These are phyloP conservation scores for Selaginella tamariscina DNA, from an alignment of 75 land plant genomes.

Conservation along the genomic window DNA sequence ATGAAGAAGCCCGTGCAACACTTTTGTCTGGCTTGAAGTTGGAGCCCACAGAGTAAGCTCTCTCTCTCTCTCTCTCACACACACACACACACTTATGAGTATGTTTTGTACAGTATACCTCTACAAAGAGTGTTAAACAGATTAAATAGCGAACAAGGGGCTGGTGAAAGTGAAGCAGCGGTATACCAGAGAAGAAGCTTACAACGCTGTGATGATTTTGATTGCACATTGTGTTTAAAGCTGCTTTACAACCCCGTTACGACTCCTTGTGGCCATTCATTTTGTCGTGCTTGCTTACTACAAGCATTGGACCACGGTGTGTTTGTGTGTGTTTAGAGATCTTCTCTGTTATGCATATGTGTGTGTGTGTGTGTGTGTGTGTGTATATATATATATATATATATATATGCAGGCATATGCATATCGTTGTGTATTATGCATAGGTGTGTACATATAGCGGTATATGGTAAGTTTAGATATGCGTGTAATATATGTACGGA, in stretches of 20 bases:
- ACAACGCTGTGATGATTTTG: constrained; percentile 79
- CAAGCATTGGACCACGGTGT: constrained; percentile 90
- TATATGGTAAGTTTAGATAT: background rate
- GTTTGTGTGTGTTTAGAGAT: background rate
- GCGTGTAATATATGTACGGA: too few species aligned
- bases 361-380: constrained; percentile 4
- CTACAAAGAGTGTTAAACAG: constrained; percentile 31
- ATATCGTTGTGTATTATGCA: background rate
- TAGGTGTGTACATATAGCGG: background rate
- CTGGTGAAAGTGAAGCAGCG: constrained; percentile 17
- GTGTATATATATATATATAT: background rate
- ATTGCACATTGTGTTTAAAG: constrained; percentile 86
- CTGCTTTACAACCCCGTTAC: constrained; percentile 82
- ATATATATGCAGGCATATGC: background rate
- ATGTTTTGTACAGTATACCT: constrained; percentile 25
- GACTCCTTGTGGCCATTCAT: constrained; percentile 96
- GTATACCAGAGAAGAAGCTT: constrained; percentile 24
- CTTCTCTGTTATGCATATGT: too few species aligned
- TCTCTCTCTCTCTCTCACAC: background rate
- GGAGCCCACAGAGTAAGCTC: constrained; percentile 40
- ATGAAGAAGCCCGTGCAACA: constrained; percentile 65
- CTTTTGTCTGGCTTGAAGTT: constrained; percentile 61
- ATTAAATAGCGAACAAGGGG: background rate
- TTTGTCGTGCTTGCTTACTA: constrained; percentile 80
- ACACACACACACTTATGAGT: too few species aligned